These are phyloP conservation scores for Persicaria tinctoria DNA, from an alignment of 148 eudicot genomes.

Conservation along the genomic window DNA sequence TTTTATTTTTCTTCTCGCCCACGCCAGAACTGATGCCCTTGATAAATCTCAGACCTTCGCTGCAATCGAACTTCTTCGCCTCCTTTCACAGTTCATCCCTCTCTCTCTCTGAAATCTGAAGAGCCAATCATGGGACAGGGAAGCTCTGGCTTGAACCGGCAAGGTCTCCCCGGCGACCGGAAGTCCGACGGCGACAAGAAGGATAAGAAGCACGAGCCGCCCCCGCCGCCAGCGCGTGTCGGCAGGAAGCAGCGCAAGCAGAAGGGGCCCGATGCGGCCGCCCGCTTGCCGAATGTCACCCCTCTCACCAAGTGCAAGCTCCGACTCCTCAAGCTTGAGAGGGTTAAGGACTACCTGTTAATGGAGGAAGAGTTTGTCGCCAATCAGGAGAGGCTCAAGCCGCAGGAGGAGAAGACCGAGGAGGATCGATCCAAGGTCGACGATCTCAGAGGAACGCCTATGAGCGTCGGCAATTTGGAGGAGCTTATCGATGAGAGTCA, in stretches of 20 bases:
- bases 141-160: slow-evolving; percentile 63
- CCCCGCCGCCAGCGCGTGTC: slow-evolving; percentile 83
- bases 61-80: not conserved
- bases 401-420: slow-evolving; percentile 93
- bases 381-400: slow-evolving; percentile 83
- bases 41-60: not conserved
- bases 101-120: slow-evolving; percentile 7
- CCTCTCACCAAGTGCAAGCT: slow-evolving; percentile 82
- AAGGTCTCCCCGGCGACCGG: slow-evolving; percentile 44
- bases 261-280: slow-evolving; percentile 74
- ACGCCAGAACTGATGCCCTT: slow-evolving; percentile 2
- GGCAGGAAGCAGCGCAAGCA: slow-evolving; percentile 90
- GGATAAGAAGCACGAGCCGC: slow-evolving; percentile 79
- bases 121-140: slow-evolving; percentile 60
- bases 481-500: slow-evolving; percentile 99
- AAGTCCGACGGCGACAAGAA: slow-evolving; percentile 59
- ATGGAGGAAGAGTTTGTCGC: slow-evolving; percentile 98
- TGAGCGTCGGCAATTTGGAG: slow-evolving; percentile 93
- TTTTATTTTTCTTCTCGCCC: not conserved
- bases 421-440: slow-evolving; percentile 91
- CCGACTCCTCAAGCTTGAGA: slow-evolving; percentile 65
- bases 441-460: slow-evolving; percentile 84
- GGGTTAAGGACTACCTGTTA: slow-evolving; percentile 72
- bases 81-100: not conserved
- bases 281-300: slow-evolving; percentile 69